Base-by-base conservation (phyloP, 345 rosid genomes). In the Bruguiera parviflora region DNA sequence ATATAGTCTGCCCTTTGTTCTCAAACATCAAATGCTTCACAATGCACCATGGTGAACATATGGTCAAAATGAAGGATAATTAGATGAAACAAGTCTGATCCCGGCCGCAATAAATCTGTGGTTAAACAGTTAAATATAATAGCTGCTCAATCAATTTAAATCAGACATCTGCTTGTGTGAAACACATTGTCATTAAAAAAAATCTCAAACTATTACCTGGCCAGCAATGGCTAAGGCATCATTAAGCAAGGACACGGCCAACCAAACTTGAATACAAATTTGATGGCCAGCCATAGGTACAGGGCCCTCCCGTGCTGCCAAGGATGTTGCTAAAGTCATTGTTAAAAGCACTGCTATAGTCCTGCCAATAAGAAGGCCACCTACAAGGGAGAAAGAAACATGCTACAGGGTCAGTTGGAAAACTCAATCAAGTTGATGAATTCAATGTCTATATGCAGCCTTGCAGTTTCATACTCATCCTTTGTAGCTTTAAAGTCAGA, bases 171-270 rank as follows among this genome's bases (percentile, higher is more conserved):
- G 29, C 61, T 32, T 5, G 22, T 3, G 20, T 49, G 39, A 71
- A 69, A 66, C 39, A 57, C 64, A 58, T 29, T 21, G 43, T 43
- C 49, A 43, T 43, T 55, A 55, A 51, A 58, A 11, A 35, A 39
- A 63, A 8, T 8, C 18, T 46, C 64, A 47, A 51, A 63, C 53
- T 33, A 51, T 47, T 75, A 89, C 98, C 97, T 94, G 99, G 58
- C 90, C 99, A 72, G 97, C 91, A 66, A 94, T 83, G 71, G 99
- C 99, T 75, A 94, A 82, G 67, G 97, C 97, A 83, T 94, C 98
- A 67, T 89, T 89, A 71, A 91, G 88, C 84, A 91, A 73, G 75
- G 99, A 94, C 43, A 91, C 80, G 3, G 98, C 85, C 86, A 94
- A 79, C 99, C 99, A 94, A 29, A 91, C 78, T 86, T 89, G 85